Percentiles rank a stretch among this genome's conserved stretches.
Evolutionary conservation across 1,284 basidiomycete genomes (phyloP).

Genomic region (Ustilago bromivora): DNA sequence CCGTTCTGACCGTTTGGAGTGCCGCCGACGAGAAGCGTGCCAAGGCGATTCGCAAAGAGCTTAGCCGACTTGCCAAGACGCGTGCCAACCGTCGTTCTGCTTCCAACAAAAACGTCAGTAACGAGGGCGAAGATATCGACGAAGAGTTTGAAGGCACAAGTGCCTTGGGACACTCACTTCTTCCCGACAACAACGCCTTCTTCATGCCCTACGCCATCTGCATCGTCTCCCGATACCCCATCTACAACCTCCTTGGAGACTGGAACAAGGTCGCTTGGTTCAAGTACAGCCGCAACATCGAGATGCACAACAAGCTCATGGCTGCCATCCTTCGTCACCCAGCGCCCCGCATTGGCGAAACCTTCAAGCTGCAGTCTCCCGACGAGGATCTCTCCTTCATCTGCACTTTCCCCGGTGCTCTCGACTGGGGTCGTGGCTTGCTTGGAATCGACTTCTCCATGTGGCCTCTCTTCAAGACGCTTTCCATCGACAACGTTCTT

Average conservation of each 20-base stretch:
- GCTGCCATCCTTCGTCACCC: conserved; percentile 67
- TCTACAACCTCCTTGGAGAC: conserved; percentile 69
- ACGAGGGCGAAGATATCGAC: conserved; percentile 38
- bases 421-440: conserved; percentile 71
- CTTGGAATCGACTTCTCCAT: conserved; percentile 79
- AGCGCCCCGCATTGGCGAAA: conserved; percentile 64
- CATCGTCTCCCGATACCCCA: conserved; percentile 65
- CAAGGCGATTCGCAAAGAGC: conserved; percentile 60
- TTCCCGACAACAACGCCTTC: conserved; percentile 62
- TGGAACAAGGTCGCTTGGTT: conserved; percentile 69
- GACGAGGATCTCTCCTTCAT: conserved; percentile 67
- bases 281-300: conserved; percentile 69
- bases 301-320: conserved; percentile 69
- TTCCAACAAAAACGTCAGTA: conserved; percentile 26
- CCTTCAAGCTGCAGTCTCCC: conserved; percentile 53
- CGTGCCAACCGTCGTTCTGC: conserved; percentile 31
- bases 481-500: conserved; percentile 93
- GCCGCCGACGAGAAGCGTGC: conserved; percentile 60
- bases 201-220: conserved; percentile 68
- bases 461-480: conserved; percentile 95
- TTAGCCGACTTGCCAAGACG: conserved; percentile 46
- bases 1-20: conserved; percentile 59
- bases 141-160: conserved; percentile 42
- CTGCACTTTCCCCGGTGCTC: conserved; percentile 70
- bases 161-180: conserved; percentile 37